These are phyloP conservation scores for Puccinia polysora DNA, from an alignment of 1,284 basidiomycete species.

Conservation along the genomic window DNA sequence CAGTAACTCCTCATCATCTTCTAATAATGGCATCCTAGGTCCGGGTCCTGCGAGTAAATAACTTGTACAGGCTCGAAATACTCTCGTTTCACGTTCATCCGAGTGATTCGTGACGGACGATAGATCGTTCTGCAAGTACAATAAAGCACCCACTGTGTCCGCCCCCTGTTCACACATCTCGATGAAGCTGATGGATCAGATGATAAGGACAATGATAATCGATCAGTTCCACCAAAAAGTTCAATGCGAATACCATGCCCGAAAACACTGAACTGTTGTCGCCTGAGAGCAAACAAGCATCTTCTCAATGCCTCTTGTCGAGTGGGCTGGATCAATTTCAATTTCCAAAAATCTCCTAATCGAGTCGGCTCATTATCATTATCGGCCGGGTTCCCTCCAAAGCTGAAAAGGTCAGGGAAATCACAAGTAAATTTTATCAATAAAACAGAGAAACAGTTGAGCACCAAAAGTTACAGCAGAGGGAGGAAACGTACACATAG, in stretches of 20 bases:
- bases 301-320: slow-evolving; percentile 59
- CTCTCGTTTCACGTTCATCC: slow-evolving; percentile 61
- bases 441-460: neutral
- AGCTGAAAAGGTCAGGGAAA: neutral
- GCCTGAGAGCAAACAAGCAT: slow-evolving; percentile 61
- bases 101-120: slow-evolving; percentile 66
- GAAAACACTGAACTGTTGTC: slow-evolving; percentile 62
- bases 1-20: slow-evolving; percentile 44
- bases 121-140: slow-evolving; percentile 66
- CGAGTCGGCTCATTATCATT: slow-evolving; percentile 23
- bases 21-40: slow-evolving; percentile 45
- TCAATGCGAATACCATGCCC: no score
- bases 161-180: slow-evolving; percentile 65
- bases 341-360: slow-evolving; percentile 41
- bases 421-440: neutral
- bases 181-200: slow-evolving; percentile 60
- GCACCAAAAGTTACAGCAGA: neutral
- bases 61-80: slow-evolving; percentile 65
- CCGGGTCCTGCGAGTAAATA: slow-evolving; percentile 59
- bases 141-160: slow-evolving; percentile 64
- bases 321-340: slow-evolving; percentile 23
- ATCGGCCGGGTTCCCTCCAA: slow-evolving; percentile 41
- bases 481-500: slow-evolving; percentile 41
- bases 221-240: no score
- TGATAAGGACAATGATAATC: slow-evolving; percentile 59